phyloP scores from a whole-genome alignment of 2,329 filamentous ascomycete genomes.

The Neofusicoccum ribis region DNA sequence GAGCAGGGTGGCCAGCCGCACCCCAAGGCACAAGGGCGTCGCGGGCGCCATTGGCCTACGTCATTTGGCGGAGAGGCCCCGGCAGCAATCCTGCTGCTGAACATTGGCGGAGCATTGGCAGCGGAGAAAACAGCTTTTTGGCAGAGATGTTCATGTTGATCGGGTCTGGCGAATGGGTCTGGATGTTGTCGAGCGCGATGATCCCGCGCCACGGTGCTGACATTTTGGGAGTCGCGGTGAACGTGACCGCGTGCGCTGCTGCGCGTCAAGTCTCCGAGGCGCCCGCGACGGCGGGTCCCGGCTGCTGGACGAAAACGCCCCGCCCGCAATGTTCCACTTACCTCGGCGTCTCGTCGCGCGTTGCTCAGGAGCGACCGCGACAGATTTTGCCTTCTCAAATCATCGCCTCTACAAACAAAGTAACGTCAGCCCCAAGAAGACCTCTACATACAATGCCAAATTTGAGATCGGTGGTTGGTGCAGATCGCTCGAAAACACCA shows the following conservation, averaged over 20 bases:
- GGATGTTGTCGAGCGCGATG: background rate
- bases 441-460: no score
- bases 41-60: background rate
- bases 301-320: background rate
- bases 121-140: background rate
- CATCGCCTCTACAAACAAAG: no score
- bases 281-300: no score
- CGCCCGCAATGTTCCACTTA: background rate
- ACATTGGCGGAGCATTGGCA: background rate
- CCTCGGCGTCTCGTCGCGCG: no score
- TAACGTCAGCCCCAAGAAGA: no score
- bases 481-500: background rate
- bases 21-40: background rate
- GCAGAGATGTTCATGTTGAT: background rate
- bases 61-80: background rate
- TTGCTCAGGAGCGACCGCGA: no score
- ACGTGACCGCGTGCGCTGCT: no score
- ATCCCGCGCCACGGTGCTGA: no score
- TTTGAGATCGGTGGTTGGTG: background rate
- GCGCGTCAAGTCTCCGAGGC: no score
- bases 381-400: no score
- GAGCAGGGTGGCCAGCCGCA: background rate
- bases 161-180: background rate
- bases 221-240: background rate
- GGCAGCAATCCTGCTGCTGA: background rate